Evolutionary conservation across 2,329 filamentous ascomycete genomes (phyloP).

Genomic region (Sporothrix brasiliensis): DNA sequence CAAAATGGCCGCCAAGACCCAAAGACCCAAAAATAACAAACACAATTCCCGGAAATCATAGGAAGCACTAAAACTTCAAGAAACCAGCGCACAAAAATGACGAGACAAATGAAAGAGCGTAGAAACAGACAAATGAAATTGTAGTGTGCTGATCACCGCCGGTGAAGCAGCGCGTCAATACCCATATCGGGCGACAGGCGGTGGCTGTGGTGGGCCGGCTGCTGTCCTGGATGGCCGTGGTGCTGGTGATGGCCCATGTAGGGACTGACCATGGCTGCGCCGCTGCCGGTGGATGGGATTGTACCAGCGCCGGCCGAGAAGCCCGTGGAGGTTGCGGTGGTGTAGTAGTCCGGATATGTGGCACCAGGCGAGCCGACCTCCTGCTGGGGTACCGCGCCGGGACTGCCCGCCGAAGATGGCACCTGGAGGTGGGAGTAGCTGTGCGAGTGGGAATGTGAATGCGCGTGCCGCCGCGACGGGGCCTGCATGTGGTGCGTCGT

Average conservation of each 20-base stretch:
- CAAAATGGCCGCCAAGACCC: neutral
- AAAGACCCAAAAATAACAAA: constrained; percentile 3
- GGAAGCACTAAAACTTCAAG: neutral
- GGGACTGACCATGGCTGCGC: constrained; percentile 45
- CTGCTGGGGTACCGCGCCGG: constrained; percentile 29
- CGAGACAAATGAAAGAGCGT: neutral
- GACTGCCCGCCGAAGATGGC: constrained; percentile 32
- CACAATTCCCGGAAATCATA: neutral
- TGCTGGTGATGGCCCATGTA: constrained; percentile 59
- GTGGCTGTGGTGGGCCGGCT: constrained; percentile 58
- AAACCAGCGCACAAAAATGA: neutral
- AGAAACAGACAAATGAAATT: neutral
- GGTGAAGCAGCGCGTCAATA: constrained; percentile 50
- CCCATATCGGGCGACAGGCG: constrained; percentile 60
- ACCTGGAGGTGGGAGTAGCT: constrained; percentile 11
- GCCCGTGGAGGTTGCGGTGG: constrained; percentile 40
- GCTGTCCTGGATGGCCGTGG: constrained; percentile 48
- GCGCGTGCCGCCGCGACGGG: neutral
- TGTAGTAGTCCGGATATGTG: constrained; percentile 38
- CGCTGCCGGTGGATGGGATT: neutral
- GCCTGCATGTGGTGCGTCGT: constrained; percentile 14
- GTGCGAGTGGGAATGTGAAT: constrained; percentile 16
- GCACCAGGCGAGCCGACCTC: constrained; percentile 27
- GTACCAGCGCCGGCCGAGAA: constrained; percentile 46
- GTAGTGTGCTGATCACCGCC: constrained; percentile 4